phyloP scores from a whole-genome alignment of 2,329 filamentous ascomycete species.

The Fusarium sarcochroum region DNA sequence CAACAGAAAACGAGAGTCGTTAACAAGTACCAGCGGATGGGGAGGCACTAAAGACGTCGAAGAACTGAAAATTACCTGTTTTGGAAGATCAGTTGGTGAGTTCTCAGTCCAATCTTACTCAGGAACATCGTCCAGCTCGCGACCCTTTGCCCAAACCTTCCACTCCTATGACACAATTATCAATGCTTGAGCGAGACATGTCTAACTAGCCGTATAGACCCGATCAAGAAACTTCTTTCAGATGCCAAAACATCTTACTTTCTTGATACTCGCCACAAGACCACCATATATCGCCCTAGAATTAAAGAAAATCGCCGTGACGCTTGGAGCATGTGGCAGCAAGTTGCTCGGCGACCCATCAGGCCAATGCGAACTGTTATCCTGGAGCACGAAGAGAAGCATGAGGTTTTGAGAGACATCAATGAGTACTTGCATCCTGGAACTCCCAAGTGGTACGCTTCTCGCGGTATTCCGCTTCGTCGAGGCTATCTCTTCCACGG shows the following conservation, averaged over 20 bases:
- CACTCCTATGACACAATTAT: not conserved
- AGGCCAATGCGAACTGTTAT: conserved; percentile 83
- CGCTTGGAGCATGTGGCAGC: conserved; percentile 64
- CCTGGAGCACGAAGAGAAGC: conserved; percentile 76
- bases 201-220: conserved; percentile 50
- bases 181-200: not conserved
- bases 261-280: conserved; percentile 67
- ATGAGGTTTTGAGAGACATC: conserved; percentile 76
- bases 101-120: not conserved
- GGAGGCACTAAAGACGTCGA: conserved; percentile 66
- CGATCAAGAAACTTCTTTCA: conserved; percentile 69
- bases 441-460: conserved; percentile 80
- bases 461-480: conserved; percentile 80
- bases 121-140: not conserved
- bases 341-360: conserved; percentile 74
- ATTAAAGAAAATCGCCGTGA: conserved; percentile 62
- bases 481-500: conserved; percentile 85
- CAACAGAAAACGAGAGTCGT: conserved; percentile 60
- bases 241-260: conserved; percentile 68
- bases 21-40: conserved; percentile 52
- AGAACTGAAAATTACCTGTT: conserved; percentile 67
- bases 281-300: conserved; percentile 69
- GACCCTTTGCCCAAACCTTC: not conserved
- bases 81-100: conserved; percentile 61
- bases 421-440: conserved; percentile 82